phyloP scores from a whole-genome alignment of 2,329 filamentous ascomycete species.

The Colletotrichum shisoi region DNA sequence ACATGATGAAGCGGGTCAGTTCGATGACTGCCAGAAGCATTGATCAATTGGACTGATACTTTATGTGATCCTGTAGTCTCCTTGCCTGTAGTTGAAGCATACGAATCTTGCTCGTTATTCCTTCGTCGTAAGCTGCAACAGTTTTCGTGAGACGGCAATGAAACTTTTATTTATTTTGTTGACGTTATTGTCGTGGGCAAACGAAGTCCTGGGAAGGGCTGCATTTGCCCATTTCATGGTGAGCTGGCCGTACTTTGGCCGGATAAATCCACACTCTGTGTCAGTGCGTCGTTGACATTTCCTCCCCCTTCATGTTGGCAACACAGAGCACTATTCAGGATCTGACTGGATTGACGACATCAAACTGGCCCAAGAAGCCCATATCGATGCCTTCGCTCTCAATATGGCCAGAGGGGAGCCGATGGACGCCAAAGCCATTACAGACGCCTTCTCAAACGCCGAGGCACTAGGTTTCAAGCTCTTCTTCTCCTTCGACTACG shows the following conservation, averaged over 20 bases:
- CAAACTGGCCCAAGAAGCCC: conserved; percentile 11
- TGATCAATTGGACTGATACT: too few relatives aligned
- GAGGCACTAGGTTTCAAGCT: conserved; percentile 44
- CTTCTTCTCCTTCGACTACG: conserved; percentile 56
- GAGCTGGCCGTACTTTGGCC: not conserved
- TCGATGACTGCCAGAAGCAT: too few relatives aligned
- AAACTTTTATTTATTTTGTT: not conserved
- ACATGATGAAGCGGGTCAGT: too few relatives aligned
- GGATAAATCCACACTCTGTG: too few relatives aligned
- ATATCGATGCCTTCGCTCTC: conserved; percentile 20
- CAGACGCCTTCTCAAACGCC: conserved; percentile 24
- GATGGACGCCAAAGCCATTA: not conserved
- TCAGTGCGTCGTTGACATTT: not conserved
- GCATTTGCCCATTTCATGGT: conserved; percentile 22
- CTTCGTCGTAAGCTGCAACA: not conserved
- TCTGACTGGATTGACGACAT: conserved; percentile 16
- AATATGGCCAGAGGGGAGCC: conserved; percentile 8
- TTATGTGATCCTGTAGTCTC: too few relatives aligned
- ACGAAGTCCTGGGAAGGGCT: conserved; percentile 3
- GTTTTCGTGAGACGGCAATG: not conserved
- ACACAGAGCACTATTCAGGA: conserved; percentile 1
- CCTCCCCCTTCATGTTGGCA: not conserved
- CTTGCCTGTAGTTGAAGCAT: too few relatives aligned
- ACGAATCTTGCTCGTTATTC: too few relatives aligned
- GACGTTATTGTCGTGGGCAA: not conserved